Conservation (phyloP, 2,329 filamentous ascomycete species). For the Arthrobotrys musiformis region DNA sequence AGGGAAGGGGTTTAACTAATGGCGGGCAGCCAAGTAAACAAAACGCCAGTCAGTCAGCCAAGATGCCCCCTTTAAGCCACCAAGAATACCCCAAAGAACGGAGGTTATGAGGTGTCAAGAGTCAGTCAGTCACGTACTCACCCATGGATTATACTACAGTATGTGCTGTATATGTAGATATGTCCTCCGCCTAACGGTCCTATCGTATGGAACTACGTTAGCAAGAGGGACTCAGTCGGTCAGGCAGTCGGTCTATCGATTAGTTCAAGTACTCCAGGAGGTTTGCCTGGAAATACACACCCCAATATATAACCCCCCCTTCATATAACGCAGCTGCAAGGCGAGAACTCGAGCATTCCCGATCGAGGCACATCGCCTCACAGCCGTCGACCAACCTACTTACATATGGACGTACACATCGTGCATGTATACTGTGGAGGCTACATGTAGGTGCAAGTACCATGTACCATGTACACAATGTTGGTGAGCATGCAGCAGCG, state of each 20-base stretch:
- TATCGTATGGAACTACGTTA: slow-evolving; percentile 21
- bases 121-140: neutral
- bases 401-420: neutral
- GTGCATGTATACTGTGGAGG: neutral
- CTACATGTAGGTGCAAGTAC: neutral
- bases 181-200: slow-evolving; percentile 18
- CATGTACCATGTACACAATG: neutral
- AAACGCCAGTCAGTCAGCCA: slow-evolving; percentile 19
- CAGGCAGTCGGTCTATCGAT: slow-evolving; percentile 17
- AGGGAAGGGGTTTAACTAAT: slow-evolving; percentile 24
- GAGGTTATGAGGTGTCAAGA: slow-evolving; percentile 21
- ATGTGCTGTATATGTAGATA: neutral
- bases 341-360: slow-evolving; percentile 3
- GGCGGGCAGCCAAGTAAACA: slow-evolving; percentile 7
- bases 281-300: neutral
- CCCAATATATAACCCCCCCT: slow-evolving; percentile 14
- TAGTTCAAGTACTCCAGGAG: slow-evolving; percentile 6
- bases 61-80: slow-evolving; percentile 6
- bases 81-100: slow-evolving; percentile 6
- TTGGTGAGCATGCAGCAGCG: neutral
- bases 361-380: slow-evolving; percentile 42
- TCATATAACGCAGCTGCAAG: slow-evolving; percentile 15
- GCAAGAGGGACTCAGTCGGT: slow-evolving; percentile 11
- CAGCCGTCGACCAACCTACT: neutral
- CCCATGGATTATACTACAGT: neutral